A percentile compares a stretch with the other conserved stretches of the same genome.
phyloP scores from a whole-genome alignment of 202 grass and related monocot species.

The Panicum virgatum region DNA sequence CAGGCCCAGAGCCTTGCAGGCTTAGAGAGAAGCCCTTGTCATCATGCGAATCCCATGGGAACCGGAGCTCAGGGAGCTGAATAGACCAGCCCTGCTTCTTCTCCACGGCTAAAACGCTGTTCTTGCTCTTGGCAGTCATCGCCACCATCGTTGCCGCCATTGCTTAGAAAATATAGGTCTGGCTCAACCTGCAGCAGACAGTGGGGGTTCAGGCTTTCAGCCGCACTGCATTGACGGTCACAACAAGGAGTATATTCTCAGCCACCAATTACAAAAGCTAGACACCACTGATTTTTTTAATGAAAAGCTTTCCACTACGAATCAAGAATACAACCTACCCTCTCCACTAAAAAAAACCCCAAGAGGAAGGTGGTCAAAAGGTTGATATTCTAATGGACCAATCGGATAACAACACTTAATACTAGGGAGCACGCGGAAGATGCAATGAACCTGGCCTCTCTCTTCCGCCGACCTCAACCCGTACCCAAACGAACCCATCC shows the following conservation, averaged over 20 bases:
- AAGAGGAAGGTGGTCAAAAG: not conserved
- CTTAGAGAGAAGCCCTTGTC: slow-evolving; percentile 36
- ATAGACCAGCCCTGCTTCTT: slow-evolving; percentile 45
- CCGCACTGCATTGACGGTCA: slow-evolving; percentile 17
- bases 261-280: not conserved
- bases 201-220: not conserved
- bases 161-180: not conserved
- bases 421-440: not conserved
- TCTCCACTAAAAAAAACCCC: slow-evolving; percentile 20
- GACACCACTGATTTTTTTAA: not conserved
- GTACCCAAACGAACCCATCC: not conserved
- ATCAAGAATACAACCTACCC: not conserved
- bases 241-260: slow-evolving; percentile 39
- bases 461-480: not conserved
- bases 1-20: slow-evolving; percentile 28
- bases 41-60: slow-evolving; percentile 46
- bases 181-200: not conserved
- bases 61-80: slow-evolving; percentile 39
- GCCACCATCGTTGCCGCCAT: slow-evolving; percentile 56
- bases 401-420: not conserved
- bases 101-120: slow-evolving; percentile 20
- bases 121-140: slow-evolving; percentile 44
- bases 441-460: slow-evolving; percentile 15
- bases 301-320: not conserved
- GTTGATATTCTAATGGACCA: not conserved